Base-by-base conservation (phyloP, 2,329 filamentous ascomycete species). In the Leptographium lundbergii region DNA sequence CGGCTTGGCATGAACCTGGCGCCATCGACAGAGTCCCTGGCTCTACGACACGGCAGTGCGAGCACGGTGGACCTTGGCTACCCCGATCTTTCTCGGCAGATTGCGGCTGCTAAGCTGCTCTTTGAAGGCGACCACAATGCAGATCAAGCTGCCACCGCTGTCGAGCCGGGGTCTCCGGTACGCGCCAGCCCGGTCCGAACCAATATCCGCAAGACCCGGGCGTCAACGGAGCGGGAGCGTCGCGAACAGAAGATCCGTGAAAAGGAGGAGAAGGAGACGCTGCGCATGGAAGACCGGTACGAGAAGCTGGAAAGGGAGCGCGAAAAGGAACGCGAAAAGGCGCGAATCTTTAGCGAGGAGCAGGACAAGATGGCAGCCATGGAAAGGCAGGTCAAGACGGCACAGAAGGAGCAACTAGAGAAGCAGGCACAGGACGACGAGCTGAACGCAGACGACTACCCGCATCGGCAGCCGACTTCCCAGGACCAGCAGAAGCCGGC, bases 271-370 rank as follows among this genome's bases (percentile, higher is more conserved):
- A 87, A 83, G 67, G 84, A 88, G 63, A 77, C 82, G 52, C 80
- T 81, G 64, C 78, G 78, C 27, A 75, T 81, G 64, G 80, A 78
- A 19, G 83, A 85, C 56, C 81, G 84, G 65, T 76, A 81, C 67
- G 75, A 75, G 25, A 85, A 83, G 66, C 74, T 88, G 3, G 84
- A 87, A 63, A 87, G 85, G 66, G 82, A 80, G 51, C 81, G 86
- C n/a, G 81, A 85, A 65, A 86, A 87, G 70, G 86, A 89, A 67
- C 78, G 85, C 6, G 81, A 86, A 64, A 88, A 87, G 68, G 87
- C 82, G 7, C 75, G 76, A 19, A 72, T 79, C 3, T 82, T 81
- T 62, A 81, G 75, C 67, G 73, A 81, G 63, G 80, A 84, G 62
- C 79, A 82, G 63, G 80, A 84, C 63, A 77, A 72, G 62, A 71